Evolutionary conservation across 2,329 filamentous ascomycete species (phyloP), one percentile per base, ranked within the genome.

Genomic region (Pleoardoris graminearum): DNA sequence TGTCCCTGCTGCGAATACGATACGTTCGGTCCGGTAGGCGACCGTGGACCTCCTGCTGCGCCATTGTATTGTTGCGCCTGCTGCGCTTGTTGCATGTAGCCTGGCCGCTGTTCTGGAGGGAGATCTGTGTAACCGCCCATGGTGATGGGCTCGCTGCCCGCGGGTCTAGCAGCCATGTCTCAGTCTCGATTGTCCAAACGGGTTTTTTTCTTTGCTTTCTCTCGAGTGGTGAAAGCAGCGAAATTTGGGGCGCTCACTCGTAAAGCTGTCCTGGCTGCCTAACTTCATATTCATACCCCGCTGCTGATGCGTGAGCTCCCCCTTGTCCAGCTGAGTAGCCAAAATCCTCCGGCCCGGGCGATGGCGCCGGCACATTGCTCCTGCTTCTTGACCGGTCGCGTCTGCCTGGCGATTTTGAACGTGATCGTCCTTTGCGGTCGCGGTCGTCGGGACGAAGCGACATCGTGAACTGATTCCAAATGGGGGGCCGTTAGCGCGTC

Each of bases 71-170:
- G 54, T 12, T 59, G 50, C 8, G 61, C 58, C 22, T 51, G 42
- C 19, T 61, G 60, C 11, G 58, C 55, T 35, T 67, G 61, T 47
- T 63, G 63, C 51, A 66, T 51, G 53, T 73, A 77, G 30, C 69
- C 73, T 2, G 76, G 75, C 4, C 76, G 66, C 55, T 79, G 71
- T 46, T 77, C 62, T 11, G 75, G 76, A 23, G 76, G 76, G 8
- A 77, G 67, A 54, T 79, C 76, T 21, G 67, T 63, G 54, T 75
- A 78, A 48, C 70, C 74, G 45, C 76, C 76, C 74, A 77, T 77
- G 43, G 74, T 76, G 29, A 76, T 71, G 55, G 68, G 68, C 39
- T 70, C 62, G 52, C 53, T 59, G 29, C 53, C 51, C 16, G 46
- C 12, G 22, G 62, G 61, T 61, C 69, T 72, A 57, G 62, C 43